These are phyloP conservation scores for Mucor lusitanicus DNA, from an alignment of 371 early-diverging fungal species.

Conservation along the genomic window DNA sequence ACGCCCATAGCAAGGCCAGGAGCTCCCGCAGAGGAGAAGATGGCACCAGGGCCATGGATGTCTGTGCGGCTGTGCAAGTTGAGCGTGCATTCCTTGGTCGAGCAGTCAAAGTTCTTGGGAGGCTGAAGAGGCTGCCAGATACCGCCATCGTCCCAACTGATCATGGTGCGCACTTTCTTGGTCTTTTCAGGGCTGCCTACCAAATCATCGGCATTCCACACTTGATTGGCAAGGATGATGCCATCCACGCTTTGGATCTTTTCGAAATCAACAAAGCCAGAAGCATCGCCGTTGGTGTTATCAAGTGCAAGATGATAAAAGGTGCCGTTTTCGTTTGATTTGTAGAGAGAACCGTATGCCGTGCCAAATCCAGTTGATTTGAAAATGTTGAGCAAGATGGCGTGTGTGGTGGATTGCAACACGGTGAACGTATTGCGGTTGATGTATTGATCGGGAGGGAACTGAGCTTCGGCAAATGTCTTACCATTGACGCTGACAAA, in stretches of 20 bases:
- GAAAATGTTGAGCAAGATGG: constrained; percentile 77
- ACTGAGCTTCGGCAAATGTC: constrained; percentile 70
- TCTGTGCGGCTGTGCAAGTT: constrained; percentile 79
- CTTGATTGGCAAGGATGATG: constrained; percentile 86
- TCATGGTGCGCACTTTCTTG: constrained; percentile 73
- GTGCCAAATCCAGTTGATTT: constrained; percentile 46
- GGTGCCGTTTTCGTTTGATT: constrained; percentile 82
- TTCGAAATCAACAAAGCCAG: constrained; percentile 88
- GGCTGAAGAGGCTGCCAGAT: constrained; percentile 71
- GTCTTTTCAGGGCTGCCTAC: constrained; percentile 43
- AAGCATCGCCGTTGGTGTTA: constrained; percentile 75
- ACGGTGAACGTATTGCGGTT: constrained; percentile 70
- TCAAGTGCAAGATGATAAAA: constrained; percentile 72
- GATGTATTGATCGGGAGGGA: constrained; percentile 70
- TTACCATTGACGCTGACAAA: constrained; percentile 75
- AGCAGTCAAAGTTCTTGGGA: constrained; percentile 62
- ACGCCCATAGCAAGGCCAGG: constrained; percentile 90
- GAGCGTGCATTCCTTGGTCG: constrained; percentile 60
- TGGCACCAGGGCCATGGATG: constrained; percentile 61
- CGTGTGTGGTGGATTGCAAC: constrained; percentile 73
- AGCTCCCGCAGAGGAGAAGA: constrained; percentile 74
- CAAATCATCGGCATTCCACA: constrained; percentile 70
- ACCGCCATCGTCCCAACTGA: constrained; percentile 87
- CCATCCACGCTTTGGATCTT: constrained; percentile 85
- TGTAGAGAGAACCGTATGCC: constrained; percentile 83